Percentiles rank a stretch among this genome's conserved stretches.
These are phyloP conservation scores for Chaetomium olivaceum DNA, from an alignment of 2,329 filamentous ascomycete genomes.

Conservation along the genomic window DNA sequence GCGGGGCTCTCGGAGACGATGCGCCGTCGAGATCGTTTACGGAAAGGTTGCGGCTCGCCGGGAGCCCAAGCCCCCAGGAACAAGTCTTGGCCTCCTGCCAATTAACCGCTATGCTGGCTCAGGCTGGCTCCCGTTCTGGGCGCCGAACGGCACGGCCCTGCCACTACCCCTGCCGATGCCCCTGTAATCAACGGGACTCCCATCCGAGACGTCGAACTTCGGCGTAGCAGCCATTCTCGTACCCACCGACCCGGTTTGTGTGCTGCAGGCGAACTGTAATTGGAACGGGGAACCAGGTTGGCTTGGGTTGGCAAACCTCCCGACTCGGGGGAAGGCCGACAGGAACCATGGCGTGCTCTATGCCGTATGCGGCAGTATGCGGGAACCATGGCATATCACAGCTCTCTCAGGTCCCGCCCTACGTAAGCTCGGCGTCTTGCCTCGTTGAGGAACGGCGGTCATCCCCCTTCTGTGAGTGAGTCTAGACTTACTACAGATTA, in stretches of 20 bases:
- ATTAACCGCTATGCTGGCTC: slow-evolving; percentile 10
- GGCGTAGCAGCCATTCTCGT: neutral
- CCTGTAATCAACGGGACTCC: slow-evolving; percentile 28
- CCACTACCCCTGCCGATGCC: neutral
- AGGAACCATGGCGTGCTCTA: neutral
- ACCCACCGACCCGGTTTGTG: slow-evolving; percentile 2
- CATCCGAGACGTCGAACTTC: slow-evolving; percentile 24
- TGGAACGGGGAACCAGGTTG: too few species aligned
- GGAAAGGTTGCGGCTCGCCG: slow-evolving; percentile 33
- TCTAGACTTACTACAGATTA: neutral
- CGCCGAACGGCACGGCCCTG: slow-evolving; percentile 12
- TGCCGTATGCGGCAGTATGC: too few species aligned
- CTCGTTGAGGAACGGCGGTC: slow-evolving; percentile 7
- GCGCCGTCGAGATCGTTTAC: slow-evolving; percentile 28
- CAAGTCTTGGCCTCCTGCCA: slow-evolving; percentile 14
- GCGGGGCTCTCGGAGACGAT: slow-evolving; percentile 26
- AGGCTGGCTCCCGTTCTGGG: neutral
- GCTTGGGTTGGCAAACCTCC: neutral
- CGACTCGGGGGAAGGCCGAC: neutral
- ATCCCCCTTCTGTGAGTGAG: neutral
- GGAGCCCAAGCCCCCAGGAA: slow-evolving; percentile 31
- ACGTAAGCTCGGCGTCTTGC: slow-evolving; percentile 1
- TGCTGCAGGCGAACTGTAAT: neutral
- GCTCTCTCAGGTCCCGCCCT: neutral
- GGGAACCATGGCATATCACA: slow-evolving; percentile 5